Evolutionary conservation across 176 grass and related monocot genomes (phyloP).

Genomic region (Miscanthus lutarioriparius): DNA sequence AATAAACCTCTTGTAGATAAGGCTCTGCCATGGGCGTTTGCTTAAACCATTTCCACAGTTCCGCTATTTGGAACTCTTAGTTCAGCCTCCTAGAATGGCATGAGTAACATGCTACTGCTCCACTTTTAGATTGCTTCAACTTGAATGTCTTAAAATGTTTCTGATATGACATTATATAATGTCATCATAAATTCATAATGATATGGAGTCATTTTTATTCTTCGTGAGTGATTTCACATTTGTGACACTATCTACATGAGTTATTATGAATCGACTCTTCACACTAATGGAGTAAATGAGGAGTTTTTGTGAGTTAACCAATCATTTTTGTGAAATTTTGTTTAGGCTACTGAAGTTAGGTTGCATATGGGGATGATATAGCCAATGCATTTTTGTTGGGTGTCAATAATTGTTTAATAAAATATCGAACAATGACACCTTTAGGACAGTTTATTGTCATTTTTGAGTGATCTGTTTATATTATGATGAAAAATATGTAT

Average conservation of each 20-base stretch:
- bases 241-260: neutral
- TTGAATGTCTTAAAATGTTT: conserved; percentile 2
- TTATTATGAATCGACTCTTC: neutral
- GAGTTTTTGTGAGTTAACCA: neutral
- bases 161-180: neutral
- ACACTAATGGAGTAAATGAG: neutral
- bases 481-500: neutral
- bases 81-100: neutral
- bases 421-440: neutral
- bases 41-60: neutral
- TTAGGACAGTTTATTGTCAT: neutral
- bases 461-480: neutral
- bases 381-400: neutral
- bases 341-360: neutral
- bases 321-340: neutral
- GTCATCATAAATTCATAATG: neutral
- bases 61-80: neutral
- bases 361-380: neutral
- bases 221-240: conserved; percentile 9
- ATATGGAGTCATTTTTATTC: neutral
- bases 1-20: conserved; percentile 13
- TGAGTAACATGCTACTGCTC: neutral
- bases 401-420: conserved; percentile 3
- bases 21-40: neutral
- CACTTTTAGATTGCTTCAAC: neutral